These are phyloP conservation scores for Lactarius vividus DNA, from an alignment of 768 basidiomycete species.

Conservation along the genomic window DNA sequence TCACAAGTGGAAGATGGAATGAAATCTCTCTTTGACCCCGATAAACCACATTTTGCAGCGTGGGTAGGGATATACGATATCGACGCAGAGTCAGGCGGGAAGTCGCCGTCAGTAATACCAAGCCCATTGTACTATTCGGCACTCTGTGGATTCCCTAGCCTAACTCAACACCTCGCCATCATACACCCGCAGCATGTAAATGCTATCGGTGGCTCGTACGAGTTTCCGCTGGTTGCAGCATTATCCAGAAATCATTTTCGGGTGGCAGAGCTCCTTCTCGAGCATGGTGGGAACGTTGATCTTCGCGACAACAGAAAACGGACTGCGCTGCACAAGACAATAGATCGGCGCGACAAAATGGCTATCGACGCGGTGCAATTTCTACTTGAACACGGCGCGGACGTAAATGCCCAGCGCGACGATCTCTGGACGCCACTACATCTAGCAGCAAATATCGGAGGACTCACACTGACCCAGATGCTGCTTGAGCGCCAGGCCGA, in stretches of 20 bases:
- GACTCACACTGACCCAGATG: too few relatives aligned
- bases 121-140: slow-evolving; percentile 5
- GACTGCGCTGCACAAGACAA: background rate
- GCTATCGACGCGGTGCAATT: background rate
- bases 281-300: background rate
- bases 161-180: background rate
- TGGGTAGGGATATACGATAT: background rate
- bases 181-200: background rate
- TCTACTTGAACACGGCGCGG: background rate
- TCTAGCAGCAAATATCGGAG: too few relatives aligned
- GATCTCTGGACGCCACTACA: too few relatives aligned
- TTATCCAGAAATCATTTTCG: background rate
- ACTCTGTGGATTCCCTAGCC: slow-evolving; percentile 2
- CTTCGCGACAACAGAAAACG: background rate
- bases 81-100: background rate
- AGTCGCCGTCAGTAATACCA: background rate
- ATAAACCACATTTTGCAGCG: background rate
- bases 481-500: too few relatives aligned
- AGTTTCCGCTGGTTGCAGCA: slow-evolving; percentile 5
- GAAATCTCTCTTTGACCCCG: background rate
- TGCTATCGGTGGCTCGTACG: background rate
- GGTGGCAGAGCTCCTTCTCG: background rate
- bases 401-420: background rate
- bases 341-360: background rate
- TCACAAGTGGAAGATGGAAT: background rate